Base-by-base conservation (phyloP, 306 rosid species). In the Astragalus glycyphyllos region DNA sequence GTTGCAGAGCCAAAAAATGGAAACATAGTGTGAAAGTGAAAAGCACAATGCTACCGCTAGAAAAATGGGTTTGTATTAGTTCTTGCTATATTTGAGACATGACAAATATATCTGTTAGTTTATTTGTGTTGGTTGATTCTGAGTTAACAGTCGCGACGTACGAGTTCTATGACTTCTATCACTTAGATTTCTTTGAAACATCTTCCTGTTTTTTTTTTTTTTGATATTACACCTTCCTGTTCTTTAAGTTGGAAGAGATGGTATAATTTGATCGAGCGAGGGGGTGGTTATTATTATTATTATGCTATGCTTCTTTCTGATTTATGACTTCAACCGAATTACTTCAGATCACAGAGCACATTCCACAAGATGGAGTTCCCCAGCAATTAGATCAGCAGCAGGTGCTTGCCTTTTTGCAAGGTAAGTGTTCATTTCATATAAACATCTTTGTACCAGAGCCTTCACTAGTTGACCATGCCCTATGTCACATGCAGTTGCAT, bases 1-100 rank as follows among this genome's bases (percentile, higher is more conserved):
- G 99, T 58, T 86, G 92, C 84, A 89, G 92, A 86, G 96, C 99
- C 1, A 94, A 94, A 82, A 91, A 94, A 78, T 94, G 99, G 99
- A 94, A 94, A 83, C 68, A 83, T 77, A 94, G 96, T 69, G 99
- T 94, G 80, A 94, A 86, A 89, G 96, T 91, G 74, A 91, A 91
- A 83, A 83, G 81, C 66, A 84, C 96, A 47, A 89, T 84, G 97
- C 81, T 82, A 49, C 89, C 96, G 1, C 88, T 94, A 62, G 99
- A 87, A 86, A 86, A 94, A 82, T 94, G 99, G 99, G 99, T 94
- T 42, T 42, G 97, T 89, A 79, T 48, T 31, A 46, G 11, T 72
- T 69, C 72, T 73, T 71, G 12, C 49, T 13, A 50, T 41, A 67
- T 71, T 46, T 29, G 35, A 62, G 54, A 11, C 66, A 44, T 67